Evolutionary conservation across 306 rosid species (phyloP), one percentile per base, ranked within the genome.

Genomic region (Dryas drummondii): DNA sequence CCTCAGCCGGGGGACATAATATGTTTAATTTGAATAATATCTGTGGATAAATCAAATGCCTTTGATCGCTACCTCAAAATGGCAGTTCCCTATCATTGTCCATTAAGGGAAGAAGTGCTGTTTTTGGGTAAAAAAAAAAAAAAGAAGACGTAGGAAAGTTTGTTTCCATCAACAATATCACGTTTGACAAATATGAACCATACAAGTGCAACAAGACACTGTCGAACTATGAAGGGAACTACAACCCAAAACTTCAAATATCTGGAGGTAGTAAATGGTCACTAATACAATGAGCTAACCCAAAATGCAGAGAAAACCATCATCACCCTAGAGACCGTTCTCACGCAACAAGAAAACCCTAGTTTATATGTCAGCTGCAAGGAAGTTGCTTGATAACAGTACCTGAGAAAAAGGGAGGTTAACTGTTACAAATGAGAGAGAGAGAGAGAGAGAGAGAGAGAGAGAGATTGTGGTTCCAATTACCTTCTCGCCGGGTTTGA

Each of bases 401-500:
- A 94, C 97, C 98, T 94, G 91, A 77, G 22, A 56, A 71, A 56
- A 49, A 56, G 50, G 75, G 37, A 32, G 37, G 37, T 2, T 54
- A 27, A 10, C 5, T 0, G 26, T 53, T 53, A 69, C 5, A 58
- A 22, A 42, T 8, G 26, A 7, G 78, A 19, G n/a, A 27, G 19
- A 5, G 49, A n/a, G 41, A 26, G 2, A 32, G 32, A 32, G 9
- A 45, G 59, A 65, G 17, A 55, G 50, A 12, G 56, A 16, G 61
- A 17, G 40, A 41, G 47, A 42, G 46, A 50, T 27, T 22, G 75
- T 32, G 74, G 56, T 16, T 53, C 51, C 17, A 44, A 8, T 6
- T 86, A 94, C 99, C 99, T 94, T 94, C 80, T 94, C 96, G 17
- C 98, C 98, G 52, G 91, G 89, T 84, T 92, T 92, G 86, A 94